Percentiles rank a stretch among this genome's conserved stretches.
Evolutionary conservation across 164 flowering plant species (phyloP).

Genomic region (Macadamia tetraphylla): DNA sequence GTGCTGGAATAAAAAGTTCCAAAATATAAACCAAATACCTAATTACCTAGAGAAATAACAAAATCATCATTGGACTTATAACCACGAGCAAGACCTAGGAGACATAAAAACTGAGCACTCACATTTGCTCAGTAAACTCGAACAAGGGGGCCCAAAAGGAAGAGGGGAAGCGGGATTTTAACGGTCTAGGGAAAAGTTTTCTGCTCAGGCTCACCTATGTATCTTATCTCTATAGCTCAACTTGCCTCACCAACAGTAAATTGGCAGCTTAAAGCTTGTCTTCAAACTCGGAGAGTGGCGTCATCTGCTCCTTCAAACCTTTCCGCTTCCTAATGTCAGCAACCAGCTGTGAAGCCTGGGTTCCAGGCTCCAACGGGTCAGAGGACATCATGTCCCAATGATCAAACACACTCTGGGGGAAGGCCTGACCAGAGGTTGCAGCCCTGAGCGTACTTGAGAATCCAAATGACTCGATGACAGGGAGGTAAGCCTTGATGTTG

Average conservation of each 20-base stretch:
- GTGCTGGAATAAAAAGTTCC: too few relatives aligned
- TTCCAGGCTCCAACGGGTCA: slow-evolving; percentile 43
- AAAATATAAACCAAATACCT: too few relatives aligned
- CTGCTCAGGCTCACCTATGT: neutral
- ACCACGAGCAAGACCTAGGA: too few relatives aligned
- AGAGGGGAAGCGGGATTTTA: too few relatives aligned
- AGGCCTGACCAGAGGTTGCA: slow-evolving; percentile 57
- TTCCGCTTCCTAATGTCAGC: slow-evolving; percentile 44
- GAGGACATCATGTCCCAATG: slow-evolving; percentile 60
- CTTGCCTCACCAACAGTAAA: too few relatives aligned
- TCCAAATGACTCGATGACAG: slow-evolving; percentile 51
- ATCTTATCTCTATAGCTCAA: too few relatives aligned
- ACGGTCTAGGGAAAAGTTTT: too few relatives aligned
- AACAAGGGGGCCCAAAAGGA: too few relatives aligned
- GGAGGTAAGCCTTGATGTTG: slow-evolving; percentile 15
- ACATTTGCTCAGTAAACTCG: too few relatives aligned
- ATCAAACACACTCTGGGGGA: slow-evolving; percentile 58
- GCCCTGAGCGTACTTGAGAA: slow-evolving; percentile 42
- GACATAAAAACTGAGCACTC: too few relatives aligned
- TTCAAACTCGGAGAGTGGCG: slow-evolving; percentile 48
- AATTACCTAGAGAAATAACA: too few relatives aligned
- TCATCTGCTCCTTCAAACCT: slow-evolving; percentile 57
- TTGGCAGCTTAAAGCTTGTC: slow-evolving; percentile 36
- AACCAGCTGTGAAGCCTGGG: slow-evolving; percentile 36
- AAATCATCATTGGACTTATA: too few relatives aligned